Conservation (phyloP, 1,284 basidiomycete genomes). For the Ganoderma sinense region DNA sequence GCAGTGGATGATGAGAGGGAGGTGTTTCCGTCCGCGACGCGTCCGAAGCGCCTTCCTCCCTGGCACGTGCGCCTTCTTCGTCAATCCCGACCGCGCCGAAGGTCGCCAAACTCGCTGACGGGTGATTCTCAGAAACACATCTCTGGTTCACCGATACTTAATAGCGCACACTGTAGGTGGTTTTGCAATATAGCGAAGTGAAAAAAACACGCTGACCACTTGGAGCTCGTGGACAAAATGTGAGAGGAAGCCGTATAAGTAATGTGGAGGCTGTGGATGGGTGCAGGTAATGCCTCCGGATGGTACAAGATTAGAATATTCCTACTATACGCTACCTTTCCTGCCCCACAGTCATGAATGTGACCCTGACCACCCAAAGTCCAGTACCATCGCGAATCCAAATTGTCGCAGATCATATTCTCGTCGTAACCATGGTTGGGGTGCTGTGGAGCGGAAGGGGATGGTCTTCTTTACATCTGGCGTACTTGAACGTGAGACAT, state of each 20-base stretch:
- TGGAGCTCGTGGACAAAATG: not conserved
- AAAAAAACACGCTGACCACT: not conserved
- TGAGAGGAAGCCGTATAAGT: not conserved
- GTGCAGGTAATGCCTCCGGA: slow-evolving; percentile 7
- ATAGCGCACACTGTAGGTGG: not conserved
- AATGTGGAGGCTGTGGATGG: slow-evolving; percentile 3
- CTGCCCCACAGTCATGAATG: slow-evolving; percentile 13
- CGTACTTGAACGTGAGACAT: too few relatives aligned
- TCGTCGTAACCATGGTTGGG: slow-evolving; percentile 48
- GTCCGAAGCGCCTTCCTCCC: slow-evolving; percentile 25
- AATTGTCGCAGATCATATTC: slow-evolving; percentile 77
- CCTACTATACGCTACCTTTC: not conserved
- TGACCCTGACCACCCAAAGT: slow-evolving; percentile 67
- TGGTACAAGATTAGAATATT: slow-evolving; percentile 18
- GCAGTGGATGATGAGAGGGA: slow-evolving; percentile 16
- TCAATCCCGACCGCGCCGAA: slow-evolving; percentile 18
- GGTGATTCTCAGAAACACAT: not conserved
- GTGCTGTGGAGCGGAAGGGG: not conserved
- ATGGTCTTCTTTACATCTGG: not conserved
- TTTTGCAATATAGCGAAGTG: not conserved
- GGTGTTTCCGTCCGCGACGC: slow-evolving; percentile 28
- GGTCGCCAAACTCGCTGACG: not conserved
- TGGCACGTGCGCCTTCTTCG: slow-evolving; percentile 24
- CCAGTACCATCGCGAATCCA: slow-evolving; percentile 74
- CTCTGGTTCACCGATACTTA: not conserved